Conservation (phyloP, 1,139 yeast species). For the Candida freyschussii region DNA sequence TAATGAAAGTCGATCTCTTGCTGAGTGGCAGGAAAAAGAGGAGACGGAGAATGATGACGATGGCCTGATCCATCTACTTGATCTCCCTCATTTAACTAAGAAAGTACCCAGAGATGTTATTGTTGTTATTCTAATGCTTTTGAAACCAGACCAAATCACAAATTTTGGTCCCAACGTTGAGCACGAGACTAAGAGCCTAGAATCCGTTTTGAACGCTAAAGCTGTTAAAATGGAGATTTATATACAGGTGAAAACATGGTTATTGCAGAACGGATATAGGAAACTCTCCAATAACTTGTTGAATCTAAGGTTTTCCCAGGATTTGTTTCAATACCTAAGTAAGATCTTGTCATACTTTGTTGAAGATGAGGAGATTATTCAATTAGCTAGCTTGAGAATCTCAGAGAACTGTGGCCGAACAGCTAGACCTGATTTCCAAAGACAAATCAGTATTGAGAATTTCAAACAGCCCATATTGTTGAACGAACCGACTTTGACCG, state of each 20-base stretch:
- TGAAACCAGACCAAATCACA: conserved; percentile 47
- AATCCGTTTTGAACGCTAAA: conserved; percentile 28
- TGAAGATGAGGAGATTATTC: conserved; percentile 42
- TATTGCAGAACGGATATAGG: conserved; percentile 33
- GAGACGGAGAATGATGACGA: conserved; percentile 28
- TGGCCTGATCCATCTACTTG: conserved; percentile 52
- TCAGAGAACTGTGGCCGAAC: conserved; percentile 85
- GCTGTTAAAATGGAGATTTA: conserved; percentile 27
- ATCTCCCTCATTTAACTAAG: conserved; percentile 51
- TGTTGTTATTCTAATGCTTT: conserved; percentile 39
- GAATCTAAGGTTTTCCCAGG: conserved; percentile 28
- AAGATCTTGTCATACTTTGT: conserved; percentile 46
- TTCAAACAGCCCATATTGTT: conserved; percentile 39
- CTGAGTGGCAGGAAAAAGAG: conserved; percentile 2
- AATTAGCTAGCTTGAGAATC: conserved; percentile 57
- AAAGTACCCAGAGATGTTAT: conserved; percentile 50
- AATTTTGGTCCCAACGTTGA: conserved; percentile 40
- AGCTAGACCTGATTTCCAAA: conserved; percentile 68
- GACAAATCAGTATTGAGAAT: conserved; percentile 41
- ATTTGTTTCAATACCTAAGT: conserved; percentile 58
- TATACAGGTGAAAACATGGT: conserved; percentile 38
- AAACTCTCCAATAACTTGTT: conserved; percentile 31
- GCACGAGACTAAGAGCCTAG: conserved; percentile 16
- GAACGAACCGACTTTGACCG: conserved; percentile 80
- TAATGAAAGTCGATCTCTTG: neutral